Percentiles rank a stretch among this genome's conserved stretches.
phyloP scores from a whole-genome alignment of 108 stramenopile species.

The Asterionellopsis glacialis region DNA sequence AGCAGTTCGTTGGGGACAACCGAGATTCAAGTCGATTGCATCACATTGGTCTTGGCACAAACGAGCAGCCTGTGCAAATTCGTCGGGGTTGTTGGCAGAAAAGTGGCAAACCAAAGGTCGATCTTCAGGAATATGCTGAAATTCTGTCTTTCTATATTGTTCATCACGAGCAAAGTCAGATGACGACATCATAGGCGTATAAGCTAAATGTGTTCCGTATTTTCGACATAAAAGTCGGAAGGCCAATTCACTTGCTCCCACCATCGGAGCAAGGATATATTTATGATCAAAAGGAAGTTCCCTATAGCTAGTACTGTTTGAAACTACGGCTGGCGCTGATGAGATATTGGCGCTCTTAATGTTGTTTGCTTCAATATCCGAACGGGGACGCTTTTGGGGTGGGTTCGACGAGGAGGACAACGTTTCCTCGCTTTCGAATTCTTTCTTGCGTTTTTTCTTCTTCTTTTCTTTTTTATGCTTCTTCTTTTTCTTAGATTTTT shows the following conservation, averaged over 20 bases:
- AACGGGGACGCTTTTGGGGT: too few relatives aligned
- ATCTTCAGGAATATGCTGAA: constrained; percentile 82
- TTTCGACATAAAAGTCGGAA: constrained; percentile 92
- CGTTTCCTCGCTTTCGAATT: too few relatives aligned
- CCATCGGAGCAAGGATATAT: constrained; percentile 96
- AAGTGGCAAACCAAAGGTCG: constrained; percentile 90
- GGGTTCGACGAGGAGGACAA: too few relatives aligned
- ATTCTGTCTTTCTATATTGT: constrained; percentile 44
- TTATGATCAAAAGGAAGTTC: background rate
- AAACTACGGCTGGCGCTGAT: too few relatives aligned
- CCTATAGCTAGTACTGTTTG: background rate
- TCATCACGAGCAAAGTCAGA: constrained; percentile 53
- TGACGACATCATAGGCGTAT: constrained; percentile 98
- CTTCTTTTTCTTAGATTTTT: too few relatives aligned
- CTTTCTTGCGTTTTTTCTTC: too few relatives aligned
- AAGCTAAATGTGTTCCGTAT: constrained; percentile 89
- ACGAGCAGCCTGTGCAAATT: constrained; percentile 61
- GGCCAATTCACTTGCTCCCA: constrained; percentile 86
- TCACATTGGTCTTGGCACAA: constrained; percentile 62
- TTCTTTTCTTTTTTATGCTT: too few relatives aligned
- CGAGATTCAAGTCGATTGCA: constrained; percentile 91
- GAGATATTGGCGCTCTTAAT: too few relatives aligned
- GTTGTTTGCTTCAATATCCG: too few relatives aligned
- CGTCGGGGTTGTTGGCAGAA: constrained; percentile 71
- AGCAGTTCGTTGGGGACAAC: constrained; percentile 93